Conservation (phyloP, 2,329 filamentous ascomycete species). For the Cryoendolithus antarcticus region DNA sequence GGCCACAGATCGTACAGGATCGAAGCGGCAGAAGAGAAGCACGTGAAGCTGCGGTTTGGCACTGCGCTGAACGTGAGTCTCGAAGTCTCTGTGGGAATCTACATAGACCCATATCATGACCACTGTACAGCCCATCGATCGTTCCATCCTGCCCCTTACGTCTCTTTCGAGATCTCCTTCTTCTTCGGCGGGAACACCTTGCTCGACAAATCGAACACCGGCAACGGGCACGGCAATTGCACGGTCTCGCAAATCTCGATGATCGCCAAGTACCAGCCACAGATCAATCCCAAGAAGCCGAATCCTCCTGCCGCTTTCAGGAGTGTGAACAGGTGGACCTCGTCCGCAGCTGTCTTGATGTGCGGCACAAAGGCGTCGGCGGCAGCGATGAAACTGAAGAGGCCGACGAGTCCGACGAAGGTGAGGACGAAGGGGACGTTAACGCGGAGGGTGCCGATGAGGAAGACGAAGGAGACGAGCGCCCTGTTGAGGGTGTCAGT, state of each 20-base stretch:
- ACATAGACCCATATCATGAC: too few relatives aligned
- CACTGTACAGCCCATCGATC: too few relatives aligned
- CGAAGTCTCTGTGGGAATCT: too few relatives aligned
- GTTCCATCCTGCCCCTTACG: too few relatives aligned
- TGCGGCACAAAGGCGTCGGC: slow-evolving; percentile 13
- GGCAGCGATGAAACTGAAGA: slow-evolving; percentile 18
- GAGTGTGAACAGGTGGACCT: slow-evolving; percentile 10
- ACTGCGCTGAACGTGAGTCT: too few relatives aligned
- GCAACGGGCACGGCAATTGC: slow-evolving; percentile 13
- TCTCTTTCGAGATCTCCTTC: neutral
- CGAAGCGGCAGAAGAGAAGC: too few relatives aligned
- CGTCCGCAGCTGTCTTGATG: slow-evolving; percentile 10
- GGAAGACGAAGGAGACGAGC: slow-evolving; percentile 17
- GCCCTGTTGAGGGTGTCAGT: slow-evolving; percentile 5
- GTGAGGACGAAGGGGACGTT: slow-evolving; percentile 14
- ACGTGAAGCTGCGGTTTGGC: too few relatives aligned
- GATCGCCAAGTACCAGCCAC: slow-evolving; percentile 17
- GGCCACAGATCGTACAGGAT: too few relatives aligned
- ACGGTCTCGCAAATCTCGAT: slow-evolving; percentile 13
- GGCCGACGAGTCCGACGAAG: slow-evolving; percentile 16
- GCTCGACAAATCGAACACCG: slow-evolving; percentile 12
- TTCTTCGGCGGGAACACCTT: slow-evolving; percentile 11
- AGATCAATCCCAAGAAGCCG: slow-evolving; percentile 13
- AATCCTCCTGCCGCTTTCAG: slow-evolving; percentile 18
- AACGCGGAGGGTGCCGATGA: slow-evolving; percentile 14